phyloP scores from a whole-genome alignment of 2,329 filamentous ascomycete species.

The Trichophyton schoenleinii region DNA sequence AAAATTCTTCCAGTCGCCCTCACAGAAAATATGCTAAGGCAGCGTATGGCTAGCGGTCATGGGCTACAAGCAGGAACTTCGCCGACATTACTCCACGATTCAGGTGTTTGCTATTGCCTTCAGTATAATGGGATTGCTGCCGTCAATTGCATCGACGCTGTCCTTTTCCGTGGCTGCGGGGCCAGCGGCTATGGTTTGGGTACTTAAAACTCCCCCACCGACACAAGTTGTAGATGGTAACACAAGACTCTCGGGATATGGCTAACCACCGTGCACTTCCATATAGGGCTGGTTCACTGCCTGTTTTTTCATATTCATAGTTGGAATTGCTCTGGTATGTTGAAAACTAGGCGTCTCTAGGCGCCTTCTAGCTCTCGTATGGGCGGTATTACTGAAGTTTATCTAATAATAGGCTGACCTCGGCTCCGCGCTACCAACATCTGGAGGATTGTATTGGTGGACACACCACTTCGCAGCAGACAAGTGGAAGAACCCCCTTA shows the following conservation, averaged over 20 bases:
- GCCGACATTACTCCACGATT: constrained; percentile 49
- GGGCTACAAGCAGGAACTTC: constrained; percentile 49
- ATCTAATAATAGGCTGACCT: constrained; percentile 32
- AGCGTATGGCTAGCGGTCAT: constrained; percentile 19
- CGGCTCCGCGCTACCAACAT: constrained; percentile 46
- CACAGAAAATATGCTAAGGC: neutral
- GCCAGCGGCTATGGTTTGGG: constrained; percentile 50
- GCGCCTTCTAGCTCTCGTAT: neutral
- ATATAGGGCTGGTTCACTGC: constrained; percentile 44
- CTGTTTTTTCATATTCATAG: constrained; percentile 45
- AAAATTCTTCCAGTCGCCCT: neutral
- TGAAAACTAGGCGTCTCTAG: constrained; percentile 8
- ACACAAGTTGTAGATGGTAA: neutral
- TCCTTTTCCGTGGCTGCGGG: constrained; percentile 48
- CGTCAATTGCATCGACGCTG: constrained; percentile 48
- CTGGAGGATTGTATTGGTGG: constrained; percentile 48
- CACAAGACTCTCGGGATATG: neutral
- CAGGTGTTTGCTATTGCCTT: constrained; percentile 51
- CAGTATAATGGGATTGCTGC: constrained; percentile 49
- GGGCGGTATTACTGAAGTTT: neutral
- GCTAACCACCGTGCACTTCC: constrained; percentile 5
- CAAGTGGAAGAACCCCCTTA: constrained; percentile 44
- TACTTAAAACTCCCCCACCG: constrained; percentile 13
- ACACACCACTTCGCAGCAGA: constrained; percentile 48
- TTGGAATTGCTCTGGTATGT: constrained; percentile 46